These are phyloP conservation scores for Pseudogymnoascus sp. DNA, from an alignment of 2,329 filamentous ascomycete genomes.

Conservation along the genomic window DNA sequence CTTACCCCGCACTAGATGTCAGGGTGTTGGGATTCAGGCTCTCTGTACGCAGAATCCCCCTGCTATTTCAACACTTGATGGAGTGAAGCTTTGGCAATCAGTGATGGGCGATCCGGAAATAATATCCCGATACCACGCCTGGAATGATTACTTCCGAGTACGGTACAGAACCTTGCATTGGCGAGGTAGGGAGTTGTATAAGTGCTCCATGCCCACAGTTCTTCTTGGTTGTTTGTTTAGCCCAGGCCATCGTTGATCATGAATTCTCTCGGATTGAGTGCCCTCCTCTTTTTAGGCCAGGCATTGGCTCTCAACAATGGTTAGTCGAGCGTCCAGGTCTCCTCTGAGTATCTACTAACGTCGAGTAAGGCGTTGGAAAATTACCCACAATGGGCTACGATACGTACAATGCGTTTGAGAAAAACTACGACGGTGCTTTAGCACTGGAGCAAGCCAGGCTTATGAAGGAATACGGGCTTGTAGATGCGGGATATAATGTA, in stretches of 20 bases:
- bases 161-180: not conserved
- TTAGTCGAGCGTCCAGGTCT: not conserved
- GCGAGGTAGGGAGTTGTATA: not conserved
- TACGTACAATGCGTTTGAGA: conserved; percentile 1
- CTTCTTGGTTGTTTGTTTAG: not conserved
- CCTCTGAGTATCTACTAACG: not conserved
- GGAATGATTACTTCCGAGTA: not conserved
- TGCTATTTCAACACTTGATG: not conserved
- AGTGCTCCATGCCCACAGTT: not conserved
- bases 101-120: not conserved
- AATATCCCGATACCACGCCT: not conserved
- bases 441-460: not conserved
- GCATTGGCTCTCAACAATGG: conserved; percentile 3
- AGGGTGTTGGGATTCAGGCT: not conserved
- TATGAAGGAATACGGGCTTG: not conserved
- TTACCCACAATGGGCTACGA: not conserved
- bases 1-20: not conserved
- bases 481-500: conserved; percentile 8
- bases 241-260: not conserved
- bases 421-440: not conserved
- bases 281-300: not conserved
- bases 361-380: not conserved
- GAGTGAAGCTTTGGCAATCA: not conserved
- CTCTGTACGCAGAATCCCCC: not conserved
- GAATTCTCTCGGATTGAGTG: not conserved